Evolutionary conservation across 148 eudicot species (phyloP), one percentile per base, ranked within the genome.

Genomic region (Pharnaceum exiguum): DNA sequence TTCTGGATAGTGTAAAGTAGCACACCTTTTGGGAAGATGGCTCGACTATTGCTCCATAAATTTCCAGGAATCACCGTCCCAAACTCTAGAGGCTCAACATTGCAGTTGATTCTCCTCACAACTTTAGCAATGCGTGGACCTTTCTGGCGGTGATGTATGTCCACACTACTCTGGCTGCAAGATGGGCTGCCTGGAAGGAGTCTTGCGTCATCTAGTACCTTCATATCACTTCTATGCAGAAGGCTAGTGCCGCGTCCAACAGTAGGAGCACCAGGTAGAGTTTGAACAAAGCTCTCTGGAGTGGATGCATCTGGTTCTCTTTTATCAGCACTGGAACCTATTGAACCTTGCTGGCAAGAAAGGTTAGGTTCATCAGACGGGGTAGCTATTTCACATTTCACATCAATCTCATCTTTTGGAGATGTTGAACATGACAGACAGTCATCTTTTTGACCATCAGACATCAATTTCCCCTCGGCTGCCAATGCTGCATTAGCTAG

Each of bases 61-160:
- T 78, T 78, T 68, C 87, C 96, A 9, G 82, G 60, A 30, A 65
- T 56, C 69, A 93, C 86, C 32, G 58, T 44, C 51, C 99, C 96
- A 59, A 54, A 77, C 48, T 82, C 85, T 51, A 89, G 65, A 39
- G 85, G 81, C 71, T 89, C 99, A 49, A 84, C 89, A 58, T 76
- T 77, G 75, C 83, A 82, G 61, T 75, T 89, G 57, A 94, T 78
- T 72, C 95, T 80, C 69, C 95, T 73, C 13, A 94, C 87, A 51
- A 89, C 82, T 71, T 86, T 89, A 17, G 96, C 99, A 59, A 89
- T 83, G 22, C 96, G 96, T 62, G 96, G 96, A 35, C 99, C 96
- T 74, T 82, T 89, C 17, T 73, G 87, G 53, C 86, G 91, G 66
- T 48, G 75, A 69, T 47, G 44, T 51, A 58, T 79, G 63, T 82